phyloP scores from a whole-genome alignment of 257 asterid species.

The Petunia axillaris region DNA sequence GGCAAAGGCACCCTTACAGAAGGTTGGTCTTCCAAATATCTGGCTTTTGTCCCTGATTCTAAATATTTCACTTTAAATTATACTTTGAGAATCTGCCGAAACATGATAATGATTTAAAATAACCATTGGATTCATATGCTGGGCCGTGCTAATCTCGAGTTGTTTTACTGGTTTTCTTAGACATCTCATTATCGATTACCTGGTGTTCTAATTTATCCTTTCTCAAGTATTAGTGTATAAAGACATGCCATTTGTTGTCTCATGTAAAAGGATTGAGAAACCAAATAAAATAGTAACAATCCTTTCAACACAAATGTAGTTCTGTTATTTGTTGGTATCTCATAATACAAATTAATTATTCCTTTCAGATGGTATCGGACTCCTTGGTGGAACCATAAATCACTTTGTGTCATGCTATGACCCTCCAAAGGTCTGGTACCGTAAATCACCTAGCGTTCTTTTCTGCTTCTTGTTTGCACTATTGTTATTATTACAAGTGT shows the following conservation, averaged over 20 bases:
- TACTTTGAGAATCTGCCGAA: neutral
- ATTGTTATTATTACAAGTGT: neutral
- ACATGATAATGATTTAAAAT: neutral
- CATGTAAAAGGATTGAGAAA: neutral
- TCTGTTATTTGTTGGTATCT: neutral
- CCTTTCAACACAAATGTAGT: neutral
- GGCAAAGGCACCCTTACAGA: slow-evolving; percentile 98
- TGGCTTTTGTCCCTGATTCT: slow-evolving; percentile 1
- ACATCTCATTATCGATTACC: neutral
- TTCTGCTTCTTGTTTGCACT: slow-evolving; percentile 17
- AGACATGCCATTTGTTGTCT: neutral
- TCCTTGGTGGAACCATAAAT: slow-evolving; percentile 93
- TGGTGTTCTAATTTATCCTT: neutral
- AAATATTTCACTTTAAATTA: slow-evolving; percentile 4
- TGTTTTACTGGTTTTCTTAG: neutral
- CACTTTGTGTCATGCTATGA: slow-evolving; percentile 72
- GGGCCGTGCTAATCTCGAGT: neutral
- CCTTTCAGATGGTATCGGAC: slow-evolving; percentile 93
- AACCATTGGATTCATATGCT: slow-evolving; percentile 3
- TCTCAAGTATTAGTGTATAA: neutral
- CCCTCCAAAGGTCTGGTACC: slow-evolving; percentile 80
- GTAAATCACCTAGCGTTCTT: no score
- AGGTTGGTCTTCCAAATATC: slow-evolving; percentile 53
- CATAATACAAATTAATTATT: slow-evolving; percentile 8
- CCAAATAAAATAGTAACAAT: neutral